Evolutionary conservation across 106 monocot species (phyloP), one percentile per base, ranked within the genome.

Genomic region (Dioscorea alata): DNA sequence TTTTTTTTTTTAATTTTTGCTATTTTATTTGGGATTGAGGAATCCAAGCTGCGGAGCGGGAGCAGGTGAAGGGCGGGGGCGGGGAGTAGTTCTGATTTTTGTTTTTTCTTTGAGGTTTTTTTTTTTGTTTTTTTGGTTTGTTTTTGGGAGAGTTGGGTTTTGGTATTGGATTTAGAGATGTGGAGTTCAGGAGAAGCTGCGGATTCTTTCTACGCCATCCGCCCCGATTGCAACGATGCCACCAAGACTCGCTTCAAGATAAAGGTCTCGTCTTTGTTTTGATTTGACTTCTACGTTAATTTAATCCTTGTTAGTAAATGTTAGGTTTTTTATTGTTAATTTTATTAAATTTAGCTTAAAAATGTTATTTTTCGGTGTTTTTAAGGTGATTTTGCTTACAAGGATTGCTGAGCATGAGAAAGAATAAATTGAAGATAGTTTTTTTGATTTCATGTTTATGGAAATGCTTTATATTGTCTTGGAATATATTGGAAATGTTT

Each of bases 201-300:
- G 59, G 85, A 86, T 56, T 77, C 82, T 20, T 90, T 75, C 69
- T 90, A 90, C 42, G 77, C 68, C 50, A 73, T 83, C 65, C 76
- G 86, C 28, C 68, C 86, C 2, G 90, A 86, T 50, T 90, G 83
- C 80, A 61, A 25, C n/a, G 90, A 86, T 54, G 73, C 80, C 0
- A 78, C 90, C 31, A 83, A 86, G 81, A 86, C 78, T 48, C 74
- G 79, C 57, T 90, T 90, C 64, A 90, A 90, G 80, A 86, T 90
- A 65, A 90, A 83, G 90, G 90, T 89, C 2, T 58, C 17, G 21
- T 21, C 22, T 34, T 12, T 6, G 28, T 64, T 62, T 62, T 13
- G 6, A 3, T 54, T 19, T 54, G 9, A 5, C 13, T 54, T 54
- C 54, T 54, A 16, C 15, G 15, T 54, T 42, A 6, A 42, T 42